Conservation (phyloP, 306 rosid species). For the Mimosa bimucronata region DNA sequence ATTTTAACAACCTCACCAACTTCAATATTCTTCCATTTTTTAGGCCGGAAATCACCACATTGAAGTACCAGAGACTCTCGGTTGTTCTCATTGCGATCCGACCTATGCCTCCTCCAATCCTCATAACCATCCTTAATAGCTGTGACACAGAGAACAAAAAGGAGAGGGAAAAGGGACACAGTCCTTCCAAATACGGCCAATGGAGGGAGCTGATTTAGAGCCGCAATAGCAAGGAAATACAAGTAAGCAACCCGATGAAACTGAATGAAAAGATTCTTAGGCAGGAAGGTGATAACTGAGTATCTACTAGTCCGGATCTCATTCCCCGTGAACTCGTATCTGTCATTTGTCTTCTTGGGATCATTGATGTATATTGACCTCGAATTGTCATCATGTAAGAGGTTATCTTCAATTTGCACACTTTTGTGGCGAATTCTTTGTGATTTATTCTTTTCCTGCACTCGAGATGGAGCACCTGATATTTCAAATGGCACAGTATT, state of each 20-base stretch:
- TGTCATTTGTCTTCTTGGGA: constrained; percentile 77
- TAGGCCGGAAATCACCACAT: constrained; percentile 56
- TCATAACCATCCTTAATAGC: constrained; percentile 97
- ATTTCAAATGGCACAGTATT: constrained; percentile 54
- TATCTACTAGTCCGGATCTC: constrained; percentile 86
- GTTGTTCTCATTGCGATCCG: constrained; percentile 88
- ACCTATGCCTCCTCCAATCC: constrained; percentile 95
- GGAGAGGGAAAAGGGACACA: constrained; percentile 82
- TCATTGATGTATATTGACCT: constrained; percentile 85
- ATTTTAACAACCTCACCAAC: constrained; percentile 92
- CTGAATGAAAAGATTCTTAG: constrained; percentile 89
- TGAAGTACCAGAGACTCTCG: constrained; percentile 71
- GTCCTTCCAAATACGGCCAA: constrained; percentile 96
- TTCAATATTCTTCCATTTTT: constrained; percentile 78
- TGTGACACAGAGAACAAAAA: constrained; percentile 87
- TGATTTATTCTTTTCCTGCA: constrained; percentile 55
- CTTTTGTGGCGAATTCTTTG: constrained; percentile 69
- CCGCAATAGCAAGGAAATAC: constrained; percentile 93
- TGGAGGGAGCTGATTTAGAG: constrained; percentile 97
- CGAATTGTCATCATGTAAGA: constrained; percentile 60
- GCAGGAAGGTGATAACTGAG: constrained; percentile 82
- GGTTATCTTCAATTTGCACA: constrained; percentile 62
- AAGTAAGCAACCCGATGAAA: constrained; percentile 93
- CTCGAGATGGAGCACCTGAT: constrained; percentile 40
- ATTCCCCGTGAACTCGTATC: constrained; percentile 90